A percentile compares a stretch with the other conserved stretches of the same genome.
Evolutionary conservation across 2,329 filamentous ascomycete genomes (phyloP).

Genomic region (Fusarium coffeatum): DNA sequence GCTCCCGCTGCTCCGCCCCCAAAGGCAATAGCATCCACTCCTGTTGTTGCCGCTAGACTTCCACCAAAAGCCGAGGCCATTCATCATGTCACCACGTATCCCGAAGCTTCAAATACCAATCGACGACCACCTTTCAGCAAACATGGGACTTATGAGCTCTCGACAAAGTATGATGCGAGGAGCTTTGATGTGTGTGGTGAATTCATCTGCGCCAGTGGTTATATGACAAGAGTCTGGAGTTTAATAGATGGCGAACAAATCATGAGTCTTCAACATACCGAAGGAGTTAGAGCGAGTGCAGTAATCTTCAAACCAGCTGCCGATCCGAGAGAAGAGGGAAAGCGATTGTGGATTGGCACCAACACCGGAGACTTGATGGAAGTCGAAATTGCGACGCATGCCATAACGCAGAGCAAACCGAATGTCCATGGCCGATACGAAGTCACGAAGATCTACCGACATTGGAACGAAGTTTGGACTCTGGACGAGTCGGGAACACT

Average conservation of each 20-base stretch:
- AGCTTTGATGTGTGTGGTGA: slow-evolving; percentile 90
- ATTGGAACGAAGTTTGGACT: slow-evolving; percentile 92
- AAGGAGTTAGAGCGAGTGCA: slow-evolving; percentile 84
- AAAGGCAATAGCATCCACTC: slow-evolving; percentile 34
- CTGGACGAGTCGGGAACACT: slow-evolving; percentile 89
- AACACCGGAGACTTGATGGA: slow-evolving; percentile 90
- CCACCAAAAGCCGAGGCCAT: slow-evolving; percentile 56
- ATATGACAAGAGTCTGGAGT: slow-evolving; percentile 90
- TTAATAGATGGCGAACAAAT: slow-evolving; percentile 82
- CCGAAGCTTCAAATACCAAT: slow-evolving; percentile 86
- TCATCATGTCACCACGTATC: slow-evolving; percentile 73
- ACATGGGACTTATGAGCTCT: slow-evolving; percentile 78
- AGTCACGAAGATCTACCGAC: slow-evolving; percentile 85
- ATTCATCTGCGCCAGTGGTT: slow-evolving; percentile 86
- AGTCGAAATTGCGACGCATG: slow-evolving; percentile 81
- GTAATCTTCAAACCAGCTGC: slow-evolving; percentile 86
- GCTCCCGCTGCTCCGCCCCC: slow-evolving; percentile 32
- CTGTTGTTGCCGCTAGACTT: slow-evolving; percentile 32
- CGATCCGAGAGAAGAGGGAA: slow-evolving; percentile 82
- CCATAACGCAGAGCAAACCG: slow-evolving; percentile 74
- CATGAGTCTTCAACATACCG: slow-evolving; percentile 84
- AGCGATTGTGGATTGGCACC: slow-evolving; percentile 88
- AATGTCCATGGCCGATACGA: slow-evolving; percentile 82
- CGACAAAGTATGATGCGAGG: slow-evolving; percentile 87
- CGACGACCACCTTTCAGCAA: slow-evolving; percentile 82